Evolutionary conservation across 176 grass and related monocot species (phyloP), one percentile per base, ranked within the genome.

Genomic region (Chloris gayana): DNA sequence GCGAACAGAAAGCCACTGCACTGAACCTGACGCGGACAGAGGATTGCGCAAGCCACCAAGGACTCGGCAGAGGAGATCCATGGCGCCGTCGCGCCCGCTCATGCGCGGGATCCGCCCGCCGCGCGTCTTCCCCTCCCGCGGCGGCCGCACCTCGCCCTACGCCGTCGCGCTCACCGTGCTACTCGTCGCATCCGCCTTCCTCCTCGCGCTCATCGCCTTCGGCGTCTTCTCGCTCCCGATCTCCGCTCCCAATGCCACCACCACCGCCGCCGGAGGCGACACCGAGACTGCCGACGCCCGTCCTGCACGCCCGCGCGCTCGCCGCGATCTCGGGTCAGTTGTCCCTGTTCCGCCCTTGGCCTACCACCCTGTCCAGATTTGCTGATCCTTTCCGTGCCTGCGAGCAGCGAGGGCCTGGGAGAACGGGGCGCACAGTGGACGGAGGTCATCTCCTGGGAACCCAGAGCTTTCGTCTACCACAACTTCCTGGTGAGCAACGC

Each of bases 361-460:
- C 5, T 0, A 11, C 3, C 37, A 37, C 34, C 34, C 9, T 39
- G 5, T 24, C 45, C 64, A 82, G 18, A 83, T 72, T 62, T 21
- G 11, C 0, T 73, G 2, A 41, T 30, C 64, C 2, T 70, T 15
- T 72, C 71, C 82, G 25, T 70, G 19, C 0, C 42, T 73, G 70
- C 29, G 24, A 74, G 69, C 82, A 88, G 85, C 70, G 83, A 89
- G 64, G 92, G 90, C 8, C 70, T 98, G 19, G 95, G 90, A 24
- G 84, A 94, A 81, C 91, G 86, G 5, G 92, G 92, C 15, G 75
- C 69, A n/a, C 95, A 98, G 77, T 98, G 92, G 95, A 93, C 95
- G n/a, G 90, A 98, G 78, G 74, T 98, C n/a, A 58, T 98, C 61
- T 98, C 95, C 8, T 98, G 95, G 95, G 92, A 94, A 51, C 95